These are phyloP conservation scores for Withania somnifera DNA, from an alignment of 305 asterid species.

Conservation along the genomic window DNA sequence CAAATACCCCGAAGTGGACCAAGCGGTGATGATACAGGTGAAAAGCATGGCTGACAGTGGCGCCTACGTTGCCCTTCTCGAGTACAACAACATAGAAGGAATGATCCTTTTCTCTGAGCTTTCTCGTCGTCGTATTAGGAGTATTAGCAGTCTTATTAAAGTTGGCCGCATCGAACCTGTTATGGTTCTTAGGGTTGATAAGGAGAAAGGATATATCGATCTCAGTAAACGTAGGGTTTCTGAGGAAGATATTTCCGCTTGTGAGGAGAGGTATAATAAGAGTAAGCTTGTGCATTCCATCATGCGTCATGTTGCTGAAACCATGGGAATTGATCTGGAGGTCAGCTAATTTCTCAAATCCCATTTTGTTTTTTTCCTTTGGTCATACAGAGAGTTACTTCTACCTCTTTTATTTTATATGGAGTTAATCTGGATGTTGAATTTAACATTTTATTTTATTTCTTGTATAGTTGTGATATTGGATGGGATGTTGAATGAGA, in stretches of 20 bases:
- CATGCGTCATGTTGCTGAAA: conserved; percentile 97
- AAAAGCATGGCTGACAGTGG: conserved; percentile 98
- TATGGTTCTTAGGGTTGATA: conserved; percentile 92
- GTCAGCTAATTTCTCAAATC: conserved; percentile 15
- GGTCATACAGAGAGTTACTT: not conserved
- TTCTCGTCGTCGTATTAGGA: conserved; percentile 94
- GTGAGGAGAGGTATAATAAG: conserved; percentile 93
- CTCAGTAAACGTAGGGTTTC: conserved; percentile 94
- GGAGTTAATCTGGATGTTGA: no score
- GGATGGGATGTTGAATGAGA: not conserved
- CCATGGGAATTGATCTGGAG: conserved; percentile 74
- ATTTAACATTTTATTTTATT: not conserved
- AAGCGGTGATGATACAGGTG: conserved; percentile 91
- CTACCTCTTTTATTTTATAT: no score
- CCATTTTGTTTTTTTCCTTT: not conserved
- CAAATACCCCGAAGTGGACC: conserved; percentile 87
- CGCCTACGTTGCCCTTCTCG: conserved; percentile 84
- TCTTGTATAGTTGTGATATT: not conserved
- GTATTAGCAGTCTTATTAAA: conserved; percentile 83
- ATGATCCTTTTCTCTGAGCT: conserved; percentile 96
- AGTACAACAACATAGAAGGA: conserved; percentile 93
- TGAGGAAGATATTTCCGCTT: conserved; percentile 79
- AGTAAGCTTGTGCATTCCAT: conserved; percentile 97
- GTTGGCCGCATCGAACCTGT: conserved; percentile 97
- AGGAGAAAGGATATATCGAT: conserved; percentile 94